Conservation (phyloP, 768 basidiomycete species). For the Termitomyces sp. region DNA sequence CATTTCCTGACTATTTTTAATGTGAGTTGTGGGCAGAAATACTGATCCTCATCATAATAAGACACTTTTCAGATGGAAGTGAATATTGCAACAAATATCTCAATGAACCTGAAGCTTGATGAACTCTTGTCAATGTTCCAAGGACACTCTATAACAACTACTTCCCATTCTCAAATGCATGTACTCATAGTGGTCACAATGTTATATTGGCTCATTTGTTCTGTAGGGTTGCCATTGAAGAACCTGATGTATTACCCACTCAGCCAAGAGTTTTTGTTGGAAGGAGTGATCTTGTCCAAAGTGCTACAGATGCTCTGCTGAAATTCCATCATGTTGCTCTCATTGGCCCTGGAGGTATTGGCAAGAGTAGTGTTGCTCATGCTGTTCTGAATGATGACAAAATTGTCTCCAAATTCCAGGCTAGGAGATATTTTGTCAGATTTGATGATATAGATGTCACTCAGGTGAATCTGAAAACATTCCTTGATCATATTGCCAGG, state of each 20-base stretch:
- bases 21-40: not conserved
- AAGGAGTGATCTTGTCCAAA: not conserved
- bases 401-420: not conserved
- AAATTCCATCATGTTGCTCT: not conserved
- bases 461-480: too few relatives aligned
- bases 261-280: not conserved
- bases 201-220: not conserved
- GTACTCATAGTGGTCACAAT: not conserved
- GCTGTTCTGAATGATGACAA: not conserved
- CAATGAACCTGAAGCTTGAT: constrained; percentile 10
- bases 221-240: not conserved
- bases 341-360: not conserved
- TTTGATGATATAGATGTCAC: too few relatives aligned
- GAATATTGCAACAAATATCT: not conserved
- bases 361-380: not conserved
- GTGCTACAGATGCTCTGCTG: not conserved
- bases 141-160: not conserved
- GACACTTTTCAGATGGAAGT: not conserved
- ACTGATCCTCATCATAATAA: not conserved
- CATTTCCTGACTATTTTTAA: constrained; percentile 8
- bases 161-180: not conserved
- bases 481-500: too few relatives aligned
- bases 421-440: too few relatives aligned
- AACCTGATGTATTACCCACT: not conserved
- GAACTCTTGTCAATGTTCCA: constrained; percentile 4